Evolutionary conservation across 257 asterid species (phyloP), one percentile per base, ranked within the genome.

Genomic region (Phtheirospermum japonicum): DNA sequence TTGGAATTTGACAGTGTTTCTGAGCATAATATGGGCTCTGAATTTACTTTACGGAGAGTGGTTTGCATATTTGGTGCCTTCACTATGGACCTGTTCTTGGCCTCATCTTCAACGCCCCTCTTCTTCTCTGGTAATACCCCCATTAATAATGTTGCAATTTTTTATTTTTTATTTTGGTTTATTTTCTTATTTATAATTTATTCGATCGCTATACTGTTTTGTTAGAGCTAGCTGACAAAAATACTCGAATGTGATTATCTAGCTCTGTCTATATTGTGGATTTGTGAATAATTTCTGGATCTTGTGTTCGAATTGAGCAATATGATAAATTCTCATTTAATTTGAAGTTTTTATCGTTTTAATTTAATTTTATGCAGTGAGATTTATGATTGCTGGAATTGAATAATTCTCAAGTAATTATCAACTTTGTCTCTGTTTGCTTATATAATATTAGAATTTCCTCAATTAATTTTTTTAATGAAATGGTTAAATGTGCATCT

Each of bases 11-110:
- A 80, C 95, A 7, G 63, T 79, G 72, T 80, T 64, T 42, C 72
- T 92, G 34, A 71, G 83, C 83, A 5, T 83, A 4, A 57, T 83
- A 8, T 92, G 99, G 99, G 92, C 83, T 31, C 33, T 83, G 17
- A 89, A 70, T 67, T 81, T 92, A 20, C 84, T 92, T 7, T 92
- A 86, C 45, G 99, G 97, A 13, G 99, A 92, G 78, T 86, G 95
- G 97, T 77, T 89, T 53, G 79, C 97, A 0, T 92, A 81, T 78
- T 78, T 89, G 87, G 56, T 82, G 54, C 97, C 97, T 48, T 79
- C 85, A 31, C 57, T 70, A 3, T 80, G 76, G 87, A 60, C 85
- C 6, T 92, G 99, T 75, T 83, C 95, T 64, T 92, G 97, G 99
- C 96, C 99, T 62, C 95, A 78, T 63, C 82, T 76, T 57, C 83